Base-by-base conservation (phyloP, 2,329 filamentous ascomycete genomes). In the Samsoniella hepiali region DNA sequence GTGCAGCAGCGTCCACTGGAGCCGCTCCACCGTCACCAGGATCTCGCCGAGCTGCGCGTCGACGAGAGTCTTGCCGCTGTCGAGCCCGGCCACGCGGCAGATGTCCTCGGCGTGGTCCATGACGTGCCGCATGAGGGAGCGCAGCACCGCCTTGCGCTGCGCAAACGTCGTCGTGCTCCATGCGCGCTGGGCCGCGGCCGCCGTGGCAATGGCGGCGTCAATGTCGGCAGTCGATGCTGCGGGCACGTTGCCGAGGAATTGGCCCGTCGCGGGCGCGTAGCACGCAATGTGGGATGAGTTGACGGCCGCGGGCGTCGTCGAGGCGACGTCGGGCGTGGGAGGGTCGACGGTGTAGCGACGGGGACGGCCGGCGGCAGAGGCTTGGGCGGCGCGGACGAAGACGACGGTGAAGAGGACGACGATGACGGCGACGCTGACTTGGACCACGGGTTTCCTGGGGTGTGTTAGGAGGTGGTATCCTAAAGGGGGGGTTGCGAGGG, bases 31-130 rank as follows among this genome's bases (percentile, higher is more conserved):
- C 7, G 95, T 97, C 49, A 97, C 93, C 62, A 99, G 82, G 67
- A 98, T 93, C 82, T 99, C 95, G 59, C 95, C 95, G 63, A 99
- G 88, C 69, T 91, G 88, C 1, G 94, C 95, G 77, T 99, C 95
- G 45, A 98, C 88, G 81, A 94, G 91, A 2, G 96, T 97, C 82
- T 99, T 99, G 67, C 95, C 95, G 49, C 91, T 96, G 77, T 99
- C 95, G 42, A 97, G 82, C 72, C 91, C 96, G 57, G 93, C 94
- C 36, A 92, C 86, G 17, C 86, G 84, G 70, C 92, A 93, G 69
- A 99, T 96, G 32, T 89, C 83, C 68, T 94, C 90, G 74, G 97
- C 93, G 73, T 98, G 90, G 67, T 96, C 90, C 64, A 99, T 84
- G 10, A 99, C 83, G 69, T 93, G 88, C 76, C 88, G 89, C 69